Evolutionary conservation across 1,139 yeast species (phyloP).

Genomic region (Candida sp.): DNA sequence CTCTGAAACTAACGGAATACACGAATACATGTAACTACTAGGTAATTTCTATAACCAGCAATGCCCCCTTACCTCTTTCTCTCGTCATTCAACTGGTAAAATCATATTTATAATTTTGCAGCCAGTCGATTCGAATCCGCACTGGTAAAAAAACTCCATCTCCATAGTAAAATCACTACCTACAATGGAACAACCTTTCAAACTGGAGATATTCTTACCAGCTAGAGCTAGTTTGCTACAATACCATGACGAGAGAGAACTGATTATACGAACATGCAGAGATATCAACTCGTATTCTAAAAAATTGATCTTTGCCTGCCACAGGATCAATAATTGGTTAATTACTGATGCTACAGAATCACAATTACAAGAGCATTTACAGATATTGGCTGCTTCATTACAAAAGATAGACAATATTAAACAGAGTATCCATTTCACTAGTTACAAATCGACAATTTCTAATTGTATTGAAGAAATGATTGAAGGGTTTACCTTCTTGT

Average conservation of each 20-base stretch:
- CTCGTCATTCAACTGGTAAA: too few species aligned
- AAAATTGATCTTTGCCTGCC: conserved; percentile 35
- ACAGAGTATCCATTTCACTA: conserved; percentile 11
- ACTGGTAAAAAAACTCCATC: neutral
- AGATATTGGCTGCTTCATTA: conserved; percentile 12
- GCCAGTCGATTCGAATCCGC: neutral
- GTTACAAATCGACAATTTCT: conserved; percentile 20
- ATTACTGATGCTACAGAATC: conserved; percentile 6
- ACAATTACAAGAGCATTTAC: conserved; percentile 15
- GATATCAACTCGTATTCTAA: conserved; percentile 37
- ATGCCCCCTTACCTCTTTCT: too few species aligned
- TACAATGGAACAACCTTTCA: conserved; percentile 59
- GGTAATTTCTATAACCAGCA: too few species aligned
- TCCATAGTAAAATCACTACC: neutral
- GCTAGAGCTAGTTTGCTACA: conserved; percentile 12
- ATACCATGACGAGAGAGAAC: conserved; percentile 31
- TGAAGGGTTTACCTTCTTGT: conserved; percentile 35
- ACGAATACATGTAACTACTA: too few species aligned
- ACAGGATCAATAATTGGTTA: conserved; percentile 17
- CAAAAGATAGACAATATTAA: conserved; percentile 9
- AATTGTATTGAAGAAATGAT: conserved; percentile 33
- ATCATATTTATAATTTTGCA: neutral
- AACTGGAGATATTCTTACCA: conserved; percentile 12
- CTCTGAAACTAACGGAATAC: too few species aligned
- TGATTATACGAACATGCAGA: conserved; percentile 30